phyloP scores from a whole-genome alignment of 2,329 filamentous ascomycete genomes.

The Cladophialophora bantiana region DNA sequence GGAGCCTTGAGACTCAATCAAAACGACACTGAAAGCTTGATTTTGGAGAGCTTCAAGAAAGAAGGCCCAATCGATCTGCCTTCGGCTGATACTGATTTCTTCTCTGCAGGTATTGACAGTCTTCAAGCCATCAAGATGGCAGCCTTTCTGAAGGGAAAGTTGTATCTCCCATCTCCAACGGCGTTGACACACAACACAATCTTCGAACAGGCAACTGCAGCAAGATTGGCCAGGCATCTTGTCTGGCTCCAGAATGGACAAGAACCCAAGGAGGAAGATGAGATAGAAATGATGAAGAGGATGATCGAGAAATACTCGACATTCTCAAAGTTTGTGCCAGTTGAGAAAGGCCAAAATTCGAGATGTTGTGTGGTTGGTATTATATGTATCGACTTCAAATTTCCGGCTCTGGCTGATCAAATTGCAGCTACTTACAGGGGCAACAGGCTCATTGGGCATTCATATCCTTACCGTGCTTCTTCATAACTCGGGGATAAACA shows the following conservation, averaged over 20 bases:
- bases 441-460: constrained; percentile 69
- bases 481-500: constrained; percentile 41
- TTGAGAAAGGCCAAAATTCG: constrained; percentile 3
- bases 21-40: constrained; percentile 26
- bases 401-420: constrained; percentile 8
- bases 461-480: constrained; percentile 61
- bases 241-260: constrained; percentile 25
- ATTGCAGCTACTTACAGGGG: constrained; percentile 61
- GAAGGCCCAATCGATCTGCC: constrained; percentile 18
- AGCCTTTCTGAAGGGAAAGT: constrained; percentile 52
- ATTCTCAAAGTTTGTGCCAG: constrained; percentile 24
- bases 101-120: constrained; percentile 33
- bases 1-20: constrained; percentile 16
- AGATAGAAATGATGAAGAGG: constrained; percentile 53
- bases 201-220: constrained; percentile 64
- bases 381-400: background rate
- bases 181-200: constrained; percentile 63
- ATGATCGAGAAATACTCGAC: constrained; percentile 52
- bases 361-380: background rate
- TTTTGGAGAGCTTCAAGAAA: constrained; percentile 27
- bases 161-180: constrained; percentile 24
- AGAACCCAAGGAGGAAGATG: constrained; percentile 42
- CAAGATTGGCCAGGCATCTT: constrained; percentile 49
- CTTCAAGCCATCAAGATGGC: constrained; percentile 41
- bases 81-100: constrained; percentile 27